Conservation (phyloP, 2,329 filamentous ascomycete species). For the Beauveria bassiana region DNA sequence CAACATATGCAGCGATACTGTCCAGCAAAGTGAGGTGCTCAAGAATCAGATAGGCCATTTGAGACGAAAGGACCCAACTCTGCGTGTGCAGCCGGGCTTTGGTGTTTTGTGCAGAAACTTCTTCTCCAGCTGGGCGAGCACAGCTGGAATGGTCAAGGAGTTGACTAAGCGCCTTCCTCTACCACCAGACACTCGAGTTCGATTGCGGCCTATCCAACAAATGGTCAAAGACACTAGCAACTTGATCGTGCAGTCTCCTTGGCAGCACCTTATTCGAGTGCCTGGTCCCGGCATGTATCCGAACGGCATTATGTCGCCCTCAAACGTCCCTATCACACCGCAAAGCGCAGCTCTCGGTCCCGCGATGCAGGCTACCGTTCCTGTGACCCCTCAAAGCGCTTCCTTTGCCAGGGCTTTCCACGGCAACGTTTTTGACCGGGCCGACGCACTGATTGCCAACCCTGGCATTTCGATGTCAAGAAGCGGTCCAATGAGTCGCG, state of each 20-base stretch:
- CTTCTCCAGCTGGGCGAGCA: conserved; percentile 60
- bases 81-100: conserved; percentile 55
- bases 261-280: conserved; percentile 36
- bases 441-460: conserved; percentile 49
- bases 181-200: conserved; percentile 59
- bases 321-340: conserved; percentile 63
- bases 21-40: conserved; percentile 66
- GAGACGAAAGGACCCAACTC: conserved; percentile 75
- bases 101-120: conserved; percentile 70
- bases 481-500: conserved; percentile 37
- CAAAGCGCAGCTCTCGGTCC: conserved; percentile 83
- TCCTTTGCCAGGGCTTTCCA: conserved; percentile 48
- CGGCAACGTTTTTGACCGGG: conserved; percentile 53
- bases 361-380: conserved; percentile 82
- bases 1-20: conserved; percentile 59
- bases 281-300: conserved; percentile 17
- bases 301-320: conserved; percentile 1
- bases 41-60: conserved; percentile 67
- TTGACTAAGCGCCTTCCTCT: conserved; percentile 44
- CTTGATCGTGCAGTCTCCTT: conserved; percentile 57
- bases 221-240: conserved; percentile 73
- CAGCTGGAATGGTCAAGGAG: conserved; percentile 53
- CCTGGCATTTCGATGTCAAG: conserved; percentile 51
- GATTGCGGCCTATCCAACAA: conserved; percentile 74
- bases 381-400: conserved; percentile 56